Percentiles rank a stretch among this genome's conserved stretches.
Conservation (phyloP, 495 filamentous ascomycete species). For the Lasiosphaeria miniovina region DNA sequence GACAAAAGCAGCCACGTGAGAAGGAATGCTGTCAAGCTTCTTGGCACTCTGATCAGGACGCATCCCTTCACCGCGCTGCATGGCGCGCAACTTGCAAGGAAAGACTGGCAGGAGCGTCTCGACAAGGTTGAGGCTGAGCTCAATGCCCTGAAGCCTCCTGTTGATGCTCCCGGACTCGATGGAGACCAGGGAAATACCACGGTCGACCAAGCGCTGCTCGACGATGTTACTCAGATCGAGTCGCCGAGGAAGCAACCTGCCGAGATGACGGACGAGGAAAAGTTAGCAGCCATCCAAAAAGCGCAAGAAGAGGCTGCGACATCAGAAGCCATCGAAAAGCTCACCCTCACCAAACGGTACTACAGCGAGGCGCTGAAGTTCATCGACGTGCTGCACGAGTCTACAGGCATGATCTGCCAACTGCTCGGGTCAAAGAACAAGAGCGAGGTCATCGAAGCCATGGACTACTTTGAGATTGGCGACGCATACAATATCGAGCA, state of each 20-base stretch:
- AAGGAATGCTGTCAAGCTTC: conserved; percentile 89
- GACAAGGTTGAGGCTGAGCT: conserved; percentile 79
- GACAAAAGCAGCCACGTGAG: conserved; percentile 98
- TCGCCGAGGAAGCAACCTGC: conserved; percentile 53
- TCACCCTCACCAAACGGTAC: conserved; percentile 85
- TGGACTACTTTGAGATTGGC: conserved; percentile 95
- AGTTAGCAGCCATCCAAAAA: conserved; percentile 57
- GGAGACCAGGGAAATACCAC: conserved; percentile 55
- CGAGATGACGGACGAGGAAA: conserved; percentile 59
- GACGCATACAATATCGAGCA: conserved; percentile 95
- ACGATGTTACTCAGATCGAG: conserved; percentile 82
- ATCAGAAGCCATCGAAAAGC: conserved; percentile 75
- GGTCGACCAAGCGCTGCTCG: conserved; percentile 74
- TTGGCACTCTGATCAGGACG: conserved; percentile 81
- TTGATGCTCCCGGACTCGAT: conserved; percentile 68
- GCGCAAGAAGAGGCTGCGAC: conserved; percentile 65
- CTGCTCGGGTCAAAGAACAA: conserved; percentile 92
- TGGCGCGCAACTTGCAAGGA: conserved; percentile 76
- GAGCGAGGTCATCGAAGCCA: conserved; percentile 95
- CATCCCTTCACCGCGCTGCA: conserved; percentile 93
- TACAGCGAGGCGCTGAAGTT: conserved; percentile 90
- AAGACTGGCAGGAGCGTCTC: conserved; percentile 79
- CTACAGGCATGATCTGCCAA: conserved; percentile 74
- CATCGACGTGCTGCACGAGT: conserved; percentile 86
- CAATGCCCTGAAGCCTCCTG: conserved; percentile 73